phyloP scores from a whole-genome alignment of 208 protist species.

The Hexamita inflata region DNA sequence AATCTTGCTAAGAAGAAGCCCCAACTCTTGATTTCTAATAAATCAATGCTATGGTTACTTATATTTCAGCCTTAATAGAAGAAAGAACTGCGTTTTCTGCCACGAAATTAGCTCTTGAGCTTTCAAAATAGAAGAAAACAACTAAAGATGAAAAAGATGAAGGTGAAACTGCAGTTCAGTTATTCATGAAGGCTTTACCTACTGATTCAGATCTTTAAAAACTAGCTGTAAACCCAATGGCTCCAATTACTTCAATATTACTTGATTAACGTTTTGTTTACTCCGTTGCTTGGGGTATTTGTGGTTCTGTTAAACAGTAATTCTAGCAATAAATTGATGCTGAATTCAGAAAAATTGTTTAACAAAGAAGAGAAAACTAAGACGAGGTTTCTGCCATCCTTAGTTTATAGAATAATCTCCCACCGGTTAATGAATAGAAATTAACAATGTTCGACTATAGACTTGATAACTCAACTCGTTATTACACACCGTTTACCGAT shows the following conservation, averaged over 20 bases:
- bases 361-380: not conserved
- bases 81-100: not conserved
- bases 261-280: slow-evolving; percentile 49
- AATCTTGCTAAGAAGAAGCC: not conserved
- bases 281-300: slow-evolving; percentile 6
- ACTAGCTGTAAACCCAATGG: not conserved
- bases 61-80: not conserved
- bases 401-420: not conserved
- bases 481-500: not conserved
- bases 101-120: not conserved
- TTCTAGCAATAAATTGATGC: not conserved
- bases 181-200: not conserved
- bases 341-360: not conserved
- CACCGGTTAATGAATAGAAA: not conserved
- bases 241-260: not conserved
- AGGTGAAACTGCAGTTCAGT: not conserved
- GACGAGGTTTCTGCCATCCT: not conserved
- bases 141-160: not conserved
- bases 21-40: not conserved
- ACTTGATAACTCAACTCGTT: slow-evolving; percentile 7
- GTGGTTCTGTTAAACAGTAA: not conserved
- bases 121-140: not conserved
- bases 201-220: not conserved
- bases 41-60: not conserved
- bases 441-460: slow-evolving; percentile 9